phyloP scores from a whole-genome alignment of 495 filamentous ascomycete genomes.

The Aspergillus cavernicola region DNA sequence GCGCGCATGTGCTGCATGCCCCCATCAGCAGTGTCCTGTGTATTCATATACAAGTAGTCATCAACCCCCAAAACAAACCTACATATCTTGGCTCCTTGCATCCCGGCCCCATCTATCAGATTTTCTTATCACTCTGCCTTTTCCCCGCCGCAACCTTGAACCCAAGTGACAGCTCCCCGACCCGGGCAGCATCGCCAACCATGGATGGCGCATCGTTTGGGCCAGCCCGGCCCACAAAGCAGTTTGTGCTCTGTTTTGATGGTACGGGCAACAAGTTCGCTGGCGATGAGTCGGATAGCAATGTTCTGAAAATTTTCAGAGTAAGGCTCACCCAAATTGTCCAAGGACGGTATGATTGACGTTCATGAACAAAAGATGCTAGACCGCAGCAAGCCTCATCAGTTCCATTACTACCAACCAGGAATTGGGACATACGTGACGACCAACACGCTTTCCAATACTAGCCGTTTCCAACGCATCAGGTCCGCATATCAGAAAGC shows the following conservation, averaged over 20 bases:
- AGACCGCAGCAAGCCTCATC: constrained; percentile 49
- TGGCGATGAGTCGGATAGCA: constrained; percentile 78
- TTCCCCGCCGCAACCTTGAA: neutral
- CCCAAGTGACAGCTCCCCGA: neutral
- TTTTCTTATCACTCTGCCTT: neutral
- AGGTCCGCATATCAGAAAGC: constrained; percentile 77
- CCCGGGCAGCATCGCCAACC: neutral
- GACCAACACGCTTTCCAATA: constrained; percentile 63
- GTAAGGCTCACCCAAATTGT: constrained; percentile 27
- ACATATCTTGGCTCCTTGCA: constrained; percentile 7
- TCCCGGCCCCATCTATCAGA: neutral
- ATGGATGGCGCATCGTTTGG: constrained; percentile 5
- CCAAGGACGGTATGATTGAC: neutral
- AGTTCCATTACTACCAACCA: constrained; percentile 49
- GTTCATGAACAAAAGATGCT: constrained; percentile 41
- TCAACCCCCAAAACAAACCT: neutral
- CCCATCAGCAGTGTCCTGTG: constrained; percentile 1
- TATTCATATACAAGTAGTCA: constrained; percentile 6
- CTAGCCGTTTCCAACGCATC: constrained; percentile 57
- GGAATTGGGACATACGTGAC: constrained; percentile 84
- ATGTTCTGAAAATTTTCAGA: constrained; percentile 82
- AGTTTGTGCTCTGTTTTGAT: constrained; percentile 81
- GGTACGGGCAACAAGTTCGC: constrained; percentile 86
- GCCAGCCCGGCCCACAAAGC: constrained; percentile 14
- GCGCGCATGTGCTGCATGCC: constrained; percentile 1